Base-by-base conservation (phyloP, 2,329 filamentous ascomycete genomes). In the Colletotrichum incanum region DNA sequence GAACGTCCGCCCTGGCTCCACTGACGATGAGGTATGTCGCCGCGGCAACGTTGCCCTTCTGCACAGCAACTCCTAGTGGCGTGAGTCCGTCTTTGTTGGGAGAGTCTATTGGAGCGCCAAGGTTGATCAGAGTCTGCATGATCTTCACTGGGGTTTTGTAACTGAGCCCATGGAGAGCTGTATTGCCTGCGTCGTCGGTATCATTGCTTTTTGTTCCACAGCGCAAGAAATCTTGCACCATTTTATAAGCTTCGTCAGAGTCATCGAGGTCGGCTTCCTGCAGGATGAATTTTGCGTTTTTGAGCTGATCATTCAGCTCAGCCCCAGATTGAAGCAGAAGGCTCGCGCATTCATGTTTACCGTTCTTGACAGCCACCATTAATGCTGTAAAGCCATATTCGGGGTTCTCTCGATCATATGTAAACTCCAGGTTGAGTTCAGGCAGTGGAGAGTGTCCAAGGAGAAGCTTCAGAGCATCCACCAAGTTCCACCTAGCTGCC, bases 21-120 rank as follows among this genome's bases (percentile, higher is more conserved):
- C 11, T 55, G 50, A 26, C 34, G 16, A 55, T 11, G 16, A 55
- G 18, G 4, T 11, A 55, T 11, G 16, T n/a, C 9, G 50, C 50
- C 2, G 50, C 50, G 28, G 50, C 16, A 5, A 55, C 11, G 50
- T 55, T 55, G 50, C 50, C 31, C 0, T 28, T 55, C 14, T 4
- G 1, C 6, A 34, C 2, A 34, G 50, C 28, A 18, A 55, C 3
- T 31, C 7, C 28, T 14, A 55, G 28, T 26, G 50, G 50, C 50
- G 28, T 55, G 6, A 8, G 1, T 5, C 50, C 50, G 50, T 12
- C 2, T n/a, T 34, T 4, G 50, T 55, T 55, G 14, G 50, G 28
- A 55, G 50, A 55, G 50, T 55, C 50, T n/a, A 55, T 7, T 26
- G 50, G 50, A 31, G 28, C 50, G 50, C 50, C 50, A 6, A 34